Evolutionary conservation across 163 green algal species (phyloP), one percentile per base, ranked within the genome.

Genomic region (Scenedesmus sp.): DNA sequence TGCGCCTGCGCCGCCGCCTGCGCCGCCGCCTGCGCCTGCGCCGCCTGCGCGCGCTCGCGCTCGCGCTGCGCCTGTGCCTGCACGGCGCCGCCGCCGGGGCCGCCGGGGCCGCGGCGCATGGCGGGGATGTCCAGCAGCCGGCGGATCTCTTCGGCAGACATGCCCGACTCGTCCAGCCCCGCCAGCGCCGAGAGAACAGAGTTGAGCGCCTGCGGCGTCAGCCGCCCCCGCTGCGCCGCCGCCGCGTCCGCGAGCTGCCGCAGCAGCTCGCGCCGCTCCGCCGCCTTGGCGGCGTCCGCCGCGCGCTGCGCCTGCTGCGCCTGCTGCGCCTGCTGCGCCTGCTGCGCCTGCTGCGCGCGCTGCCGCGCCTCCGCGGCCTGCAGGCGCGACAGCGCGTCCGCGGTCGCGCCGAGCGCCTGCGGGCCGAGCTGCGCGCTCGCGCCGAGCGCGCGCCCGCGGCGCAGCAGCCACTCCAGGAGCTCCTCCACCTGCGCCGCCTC

Each of bases 141-240:
- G 4, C 54, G 45, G 13, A 69, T 60, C 2, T 62, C 53, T 13
- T 83, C 67, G 28, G 72, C 69, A 31, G 69, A 67, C 69, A 77
- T 65, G 33, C 34, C 54, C 5, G 69, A 77, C 22, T 77, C 54
- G 4, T 77, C 69, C 20, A 80, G 33, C 51, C 64, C 17, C 53
- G 31, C 28, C 34, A 85, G n/a, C 7, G 56, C 22, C 24, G 72
- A 31, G 67, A 87, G 45, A 17, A 85, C 26, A 76, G 54, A 44
- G 22, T 63, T 51, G 18, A 64, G 31, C 17, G 58, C 72, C 58
- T 72, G 58, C 10, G 29, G n/a, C 0, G 18, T 14, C 15, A 65
- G 45, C 31, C 54, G 51, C 15, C 20, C 9, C 14, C 48, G 60
- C 22, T 77, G 69, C 11, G 69, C 69, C 15, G 66, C 69, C 34